Percentiles rank a stretch among this genome's conserved stretches.
Evolutionary conservation across 2,329 filamentous ascomycete species (phyloP).

Genomic region (Conoideocrella luteorostrata): DNA sequence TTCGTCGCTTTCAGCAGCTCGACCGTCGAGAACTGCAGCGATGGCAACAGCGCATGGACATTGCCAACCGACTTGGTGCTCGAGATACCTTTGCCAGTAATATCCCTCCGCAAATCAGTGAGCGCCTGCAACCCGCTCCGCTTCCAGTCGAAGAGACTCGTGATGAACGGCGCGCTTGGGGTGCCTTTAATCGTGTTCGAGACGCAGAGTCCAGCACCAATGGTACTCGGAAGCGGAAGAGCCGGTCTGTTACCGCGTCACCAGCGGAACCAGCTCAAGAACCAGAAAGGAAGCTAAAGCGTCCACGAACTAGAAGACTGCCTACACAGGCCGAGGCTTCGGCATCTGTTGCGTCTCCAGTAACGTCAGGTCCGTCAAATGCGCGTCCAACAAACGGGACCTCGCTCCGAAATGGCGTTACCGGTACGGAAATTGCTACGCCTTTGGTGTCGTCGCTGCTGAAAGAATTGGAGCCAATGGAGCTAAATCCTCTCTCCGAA

Average conservation of each 20-base stretch:
- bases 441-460: conserved; percentile 83
- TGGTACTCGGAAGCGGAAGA: conserved; percentile 64
- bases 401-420: conserved; percentile 17
- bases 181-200: conserved; percentile 78
- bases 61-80: conserved; percentile 74
- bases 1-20: conserved; percentile 46
- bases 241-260: conserved; percentile 62
- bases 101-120: conserved; percentile 51
- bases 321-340: conserved; percentile 41
- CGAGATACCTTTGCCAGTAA: conserved; percentile 63
- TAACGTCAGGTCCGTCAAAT: conserved; percentile 22
- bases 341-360: conserved; percentile 29
- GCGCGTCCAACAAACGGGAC: conserved; percentile 12
- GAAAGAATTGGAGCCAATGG: conserved; percentile 82
- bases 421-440: conserved; percentile 44
- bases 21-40: conserved; percentile 58
- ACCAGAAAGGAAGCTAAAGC: conserved; percentile 78
- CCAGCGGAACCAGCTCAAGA: conserved; percentile 62
- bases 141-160: conserved; percentile 59
- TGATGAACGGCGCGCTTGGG: conserved; percentile 83
- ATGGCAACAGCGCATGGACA: conserved; percentile 79
- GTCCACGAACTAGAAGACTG: conserved; percentile 70
- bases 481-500: conserved; percentile 54
- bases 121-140: conserved; percentile 52
- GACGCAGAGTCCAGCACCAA: conserved; percentile 53